Evolutionary conservation across 495 filamentous ascomycete species (phyloP).

Genomic region (Penicillium malachiteum): DNA sequence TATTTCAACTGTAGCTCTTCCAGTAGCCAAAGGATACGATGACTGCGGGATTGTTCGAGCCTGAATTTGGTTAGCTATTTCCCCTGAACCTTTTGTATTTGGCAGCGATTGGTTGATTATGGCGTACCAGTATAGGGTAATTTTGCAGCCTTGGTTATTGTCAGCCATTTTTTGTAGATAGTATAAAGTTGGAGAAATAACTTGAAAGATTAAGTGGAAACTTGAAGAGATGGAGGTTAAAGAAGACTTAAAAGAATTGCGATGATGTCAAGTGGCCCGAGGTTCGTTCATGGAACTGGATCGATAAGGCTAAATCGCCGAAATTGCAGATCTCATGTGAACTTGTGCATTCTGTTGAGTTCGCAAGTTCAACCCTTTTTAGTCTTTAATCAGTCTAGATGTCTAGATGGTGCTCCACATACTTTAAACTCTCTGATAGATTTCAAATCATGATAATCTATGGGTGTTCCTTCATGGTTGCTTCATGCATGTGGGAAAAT

Average conservation of each 20-base stretch:
- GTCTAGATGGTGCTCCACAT: background rate
- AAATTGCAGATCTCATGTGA: slow-evolving; percentile 22
- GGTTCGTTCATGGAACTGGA: no score
- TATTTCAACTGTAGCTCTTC: slow-evolving; percentile 80
- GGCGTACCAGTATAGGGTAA: slow-evolving; percentile 74
- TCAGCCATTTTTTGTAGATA: slow-evolving; percentile 23
- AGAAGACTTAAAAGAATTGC: background rate
- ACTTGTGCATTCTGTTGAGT: background rate
- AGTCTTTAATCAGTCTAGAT: background rate
- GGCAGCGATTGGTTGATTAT: background rate
- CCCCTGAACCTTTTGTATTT: background rate
- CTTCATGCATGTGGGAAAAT: no score
- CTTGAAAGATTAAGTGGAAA: no score
- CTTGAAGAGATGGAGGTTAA: background rate
- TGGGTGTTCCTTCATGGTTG: no score
- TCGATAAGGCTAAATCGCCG: slow-evolving; percentile 14
- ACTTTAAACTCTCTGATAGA: no score
- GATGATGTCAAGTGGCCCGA: background rate
- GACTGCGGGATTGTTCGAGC: slow-evolving; percentile 59
- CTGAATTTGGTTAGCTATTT: slow-evolving; percentile 13
- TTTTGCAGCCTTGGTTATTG: slow-evolving; percentile 52
- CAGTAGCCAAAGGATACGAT: slow-evolving; percentile 86
- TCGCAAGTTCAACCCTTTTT: background rate
- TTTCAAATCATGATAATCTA: no score
- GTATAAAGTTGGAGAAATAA: no score